Base-by-base conservation (phyloP, 2,329 filamentous ascomycete genomes). In the Epichloe elymi region DNA sequence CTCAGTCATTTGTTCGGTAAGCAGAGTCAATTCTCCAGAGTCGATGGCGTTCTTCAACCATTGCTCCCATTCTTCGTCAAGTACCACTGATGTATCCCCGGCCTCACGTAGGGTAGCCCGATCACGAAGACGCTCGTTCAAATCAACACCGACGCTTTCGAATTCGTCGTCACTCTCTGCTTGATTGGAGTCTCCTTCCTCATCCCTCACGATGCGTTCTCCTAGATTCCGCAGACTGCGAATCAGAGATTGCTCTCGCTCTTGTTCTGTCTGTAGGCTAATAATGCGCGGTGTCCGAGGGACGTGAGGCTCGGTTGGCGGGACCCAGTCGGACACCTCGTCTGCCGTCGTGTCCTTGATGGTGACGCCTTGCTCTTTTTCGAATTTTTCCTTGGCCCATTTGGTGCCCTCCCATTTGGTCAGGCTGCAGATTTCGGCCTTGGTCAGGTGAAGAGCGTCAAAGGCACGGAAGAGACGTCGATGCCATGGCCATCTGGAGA, bases 401-500 rank as follows among this genome's bases (percentile, higher is more conserved):
- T 83, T 81, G 10, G 86, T 90, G 52, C 86, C 86, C 69, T 90
- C 86, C 86, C 86, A 91, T 61, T 86, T 83, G 53, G 86, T 89
- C 62, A 90, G 72, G 46, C 74, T 72, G 50, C 79, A 74, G 58
- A 91, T 87, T 63, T 91, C 86, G 58, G 73, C 70, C 52, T 78
- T 70, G 7, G 86, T 91, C 39, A 90, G 72, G 42, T 74, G 75
- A 23, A 90, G 74, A 26, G 67, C 70, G 65, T 89, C 84, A 60
- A 91, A 88, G 30, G 85, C 84, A 40, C 81, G 78, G 65, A 91
- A 90, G 12, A 91, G 76, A 52, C 82, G 78, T 55, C 80, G 76
- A 65, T 91, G 86, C 79, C 86, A 88, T 15, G 76, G 78, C 73
- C 85, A 90, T 53, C 85, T 82, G 59, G 81, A 78, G 8, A 91